Conservation (phyloP, 257 asterid genomes). For the Salvia rosmarinus region DNA sequence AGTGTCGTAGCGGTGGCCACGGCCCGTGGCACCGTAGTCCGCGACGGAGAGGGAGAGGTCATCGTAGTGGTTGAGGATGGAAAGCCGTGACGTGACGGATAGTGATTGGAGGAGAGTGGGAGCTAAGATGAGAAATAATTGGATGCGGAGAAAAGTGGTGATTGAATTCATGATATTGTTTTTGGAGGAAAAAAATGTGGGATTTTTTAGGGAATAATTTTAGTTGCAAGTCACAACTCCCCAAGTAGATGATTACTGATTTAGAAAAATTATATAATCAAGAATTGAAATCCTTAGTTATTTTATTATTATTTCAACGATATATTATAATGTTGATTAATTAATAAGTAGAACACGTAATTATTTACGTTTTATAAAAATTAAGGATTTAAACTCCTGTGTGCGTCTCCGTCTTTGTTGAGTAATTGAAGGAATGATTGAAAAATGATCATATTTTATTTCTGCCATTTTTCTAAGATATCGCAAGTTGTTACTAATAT, state of each 20-base stretch:
- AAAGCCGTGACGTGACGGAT: conserved; percentile 50
- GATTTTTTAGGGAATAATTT: background rate
- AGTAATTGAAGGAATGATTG: background rate
- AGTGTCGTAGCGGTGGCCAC: conserved; percentile 76
- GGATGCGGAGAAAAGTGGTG: conserved; percentile 21
- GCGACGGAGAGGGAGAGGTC: conserved; percentile 61
- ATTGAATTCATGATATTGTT: conserved; percentile 25
- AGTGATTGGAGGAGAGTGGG: conserved; percentile 45
- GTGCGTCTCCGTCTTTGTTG: background rate
- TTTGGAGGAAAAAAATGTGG: background rate
- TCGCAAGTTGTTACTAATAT: background rate
- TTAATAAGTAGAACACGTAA: background rate
- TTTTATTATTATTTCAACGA: background rate
- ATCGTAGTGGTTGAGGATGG: conserved; percentile 46
- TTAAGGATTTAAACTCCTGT: background rate
- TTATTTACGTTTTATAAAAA: background rate
- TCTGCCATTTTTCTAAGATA: background rate
- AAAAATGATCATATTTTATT: background rate
- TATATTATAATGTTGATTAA: background rate
- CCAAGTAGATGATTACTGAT: background rate
- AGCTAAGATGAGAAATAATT: conserved; percentile 29
- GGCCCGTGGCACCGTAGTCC: conserved; percentile 74
- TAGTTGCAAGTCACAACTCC: background rate
- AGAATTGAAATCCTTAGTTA: background rate
- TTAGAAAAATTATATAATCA: background rate